Conservation (phyloP, 1,284 basidiomycete species). For the Heterobasidion annosum region DNA sequence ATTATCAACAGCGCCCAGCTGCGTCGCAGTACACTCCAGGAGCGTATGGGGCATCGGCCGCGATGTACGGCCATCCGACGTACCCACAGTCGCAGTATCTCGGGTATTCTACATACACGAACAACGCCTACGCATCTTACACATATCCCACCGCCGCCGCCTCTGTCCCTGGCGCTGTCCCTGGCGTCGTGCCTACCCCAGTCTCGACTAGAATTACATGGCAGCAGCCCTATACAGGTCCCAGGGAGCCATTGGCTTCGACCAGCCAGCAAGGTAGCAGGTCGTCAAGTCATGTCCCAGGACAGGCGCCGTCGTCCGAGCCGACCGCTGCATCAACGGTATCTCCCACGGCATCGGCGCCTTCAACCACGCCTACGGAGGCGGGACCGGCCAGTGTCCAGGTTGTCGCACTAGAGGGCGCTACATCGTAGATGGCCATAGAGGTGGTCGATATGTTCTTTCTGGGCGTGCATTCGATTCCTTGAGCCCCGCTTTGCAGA, state of each 20-base stretch:
- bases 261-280: neutral
- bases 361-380: neutral
- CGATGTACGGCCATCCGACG: neutral
- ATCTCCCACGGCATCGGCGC: neutral
- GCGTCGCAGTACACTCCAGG: neutral
- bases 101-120: neutral
- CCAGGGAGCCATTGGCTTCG: neutral
- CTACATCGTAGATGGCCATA: neutral
- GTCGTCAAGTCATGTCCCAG: neutral
- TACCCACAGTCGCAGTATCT: neutral
- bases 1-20: neutral
- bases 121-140: neutral
- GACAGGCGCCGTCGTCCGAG: neutral
- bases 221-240: constrained; percentile 10
- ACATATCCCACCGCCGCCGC: neutral
- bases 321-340: neutral
- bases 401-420: neutral
- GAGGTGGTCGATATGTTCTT: too few relatives aligned
- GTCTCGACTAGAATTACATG: constrained; percentile 4
- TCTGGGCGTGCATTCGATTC: too few relatives aligned
- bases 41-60: neutral
- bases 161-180: neutral
- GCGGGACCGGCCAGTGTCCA: neutral
- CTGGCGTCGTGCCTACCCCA: neutral
- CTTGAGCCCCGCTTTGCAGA: too few relatives aligned